Evolutionary conservation across 2,329 filamentous ascomycete genomes (phyloP).

Genomic region (Penicillium sumatraense): DNA sequence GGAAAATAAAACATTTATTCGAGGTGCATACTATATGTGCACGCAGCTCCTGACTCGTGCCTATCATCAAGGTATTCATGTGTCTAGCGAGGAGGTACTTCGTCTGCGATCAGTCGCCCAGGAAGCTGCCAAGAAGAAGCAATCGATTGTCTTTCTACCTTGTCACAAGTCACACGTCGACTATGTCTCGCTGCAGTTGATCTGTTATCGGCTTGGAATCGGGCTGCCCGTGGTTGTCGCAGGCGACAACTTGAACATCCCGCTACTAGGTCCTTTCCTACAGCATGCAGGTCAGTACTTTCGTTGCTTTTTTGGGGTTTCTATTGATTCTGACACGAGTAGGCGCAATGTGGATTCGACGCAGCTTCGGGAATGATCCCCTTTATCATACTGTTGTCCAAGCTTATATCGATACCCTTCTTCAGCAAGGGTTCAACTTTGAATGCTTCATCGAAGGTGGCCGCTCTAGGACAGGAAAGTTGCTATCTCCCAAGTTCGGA

Average conservation of each 20-base stretch:
- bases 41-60: conserved; percentile 89
- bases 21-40: conserved; percentile 84
- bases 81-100: conserved; percentile 91
- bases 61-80: conserved; percentile 95
- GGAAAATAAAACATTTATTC: conserved; percentile 90
- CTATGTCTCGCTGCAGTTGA: conserved; percentile 91
- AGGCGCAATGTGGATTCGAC: conserved; percentile 92
- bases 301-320: not conserved
- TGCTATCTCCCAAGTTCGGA: conserved; percentile 92
- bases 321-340: conserved; percentile 20
- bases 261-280: conserved; percentile 83
- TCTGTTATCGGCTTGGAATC: conserved; percentile 91
- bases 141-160: conserved; percentile 93
- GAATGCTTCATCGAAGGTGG: conserved; percentile 98
- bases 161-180: conserved; percentile 96
- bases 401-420: conserved; percentile 88
- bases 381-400: conserved; percentile 93
- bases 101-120: conserved; percentile 81
- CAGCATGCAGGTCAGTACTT: conserved; percentile 74
- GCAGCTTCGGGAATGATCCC: conserved; percentile 89
- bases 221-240: conserved; percentile 90
- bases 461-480: conserved; percentile 88
- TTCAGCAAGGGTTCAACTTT: conserved; percentile 90
- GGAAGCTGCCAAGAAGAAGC: conserved; percentile 80
- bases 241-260: conserved; percentile 95